Conservation (phyloP, 129 eudicot species). For the Apium graveolens region DNA sequence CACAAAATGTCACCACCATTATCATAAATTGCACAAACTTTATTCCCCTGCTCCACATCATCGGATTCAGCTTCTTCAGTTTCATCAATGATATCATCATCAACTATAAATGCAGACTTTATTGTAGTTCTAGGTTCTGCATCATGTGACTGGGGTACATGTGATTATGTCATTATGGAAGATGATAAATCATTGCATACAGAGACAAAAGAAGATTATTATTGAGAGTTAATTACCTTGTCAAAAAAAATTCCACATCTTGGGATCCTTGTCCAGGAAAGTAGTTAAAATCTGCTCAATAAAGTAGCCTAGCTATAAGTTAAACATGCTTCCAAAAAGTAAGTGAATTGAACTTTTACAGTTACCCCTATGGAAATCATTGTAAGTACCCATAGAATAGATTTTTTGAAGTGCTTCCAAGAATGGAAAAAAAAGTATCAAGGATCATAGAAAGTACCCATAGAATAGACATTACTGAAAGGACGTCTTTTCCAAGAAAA, state of each 20-base stretch:
- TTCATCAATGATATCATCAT: conserved; percentile 19
- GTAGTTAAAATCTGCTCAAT: conserved; percentile 28
- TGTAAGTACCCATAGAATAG: neutral
- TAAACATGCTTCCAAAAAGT: neutral
- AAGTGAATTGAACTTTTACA: neutral
- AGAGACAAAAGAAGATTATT: neutral
- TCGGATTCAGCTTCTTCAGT: conserved; percentile 26
- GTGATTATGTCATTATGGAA: neutral
- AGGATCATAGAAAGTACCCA: neutral
- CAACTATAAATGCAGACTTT: conserved; percentile 34
- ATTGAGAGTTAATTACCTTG: too few species aligned
- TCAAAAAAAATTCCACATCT: conserved; percentile 16
- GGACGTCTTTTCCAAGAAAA: neutral
- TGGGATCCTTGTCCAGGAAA: conserved; percentile 31
- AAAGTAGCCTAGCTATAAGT: neutral
- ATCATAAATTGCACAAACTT: conserved; percentile 56
- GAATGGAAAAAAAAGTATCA: neutral
- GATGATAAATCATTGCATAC: neutral
- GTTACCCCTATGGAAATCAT: neutral
- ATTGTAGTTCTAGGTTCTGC: neutral
- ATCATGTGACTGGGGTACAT: conserved; percentile 17
- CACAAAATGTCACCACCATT: conserved; percentile 39
- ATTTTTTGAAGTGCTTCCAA: neutral
- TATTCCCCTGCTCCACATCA: conserved; percentile 35
- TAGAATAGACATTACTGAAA: neutral